phyloP scores from a whole-genome alignment of 2,329 filamentous ascomycete genomes.

The Colletotrichum sp. region DNA sequence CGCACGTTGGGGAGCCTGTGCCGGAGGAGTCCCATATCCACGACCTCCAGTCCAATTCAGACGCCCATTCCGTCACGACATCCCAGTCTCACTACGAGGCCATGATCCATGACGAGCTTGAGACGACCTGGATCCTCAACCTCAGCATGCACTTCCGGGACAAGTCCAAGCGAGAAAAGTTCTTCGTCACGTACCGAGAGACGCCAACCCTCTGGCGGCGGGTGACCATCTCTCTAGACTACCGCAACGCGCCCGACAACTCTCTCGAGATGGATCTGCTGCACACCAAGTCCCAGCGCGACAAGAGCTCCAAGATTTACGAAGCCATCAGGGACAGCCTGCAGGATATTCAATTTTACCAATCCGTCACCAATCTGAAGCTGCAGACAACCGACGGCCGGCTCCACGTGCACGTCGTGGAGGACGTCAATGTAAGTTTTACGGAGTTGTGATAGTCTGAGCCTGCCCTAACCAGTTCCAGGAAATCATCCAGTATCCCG shows the following conservation, averaged over 20 bases:
- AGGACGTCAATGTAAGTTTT: constrained; percentile 78
- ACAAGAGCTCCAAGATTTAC: constrained; percentile 93
- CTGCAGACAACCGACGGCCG: constrained; percentile 87
- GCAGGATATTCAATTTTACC: constrained; percentile 93
- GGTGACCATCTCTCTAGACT: constrained; percentile 93
- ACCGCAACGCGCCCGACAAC: constrained; percentile 77
- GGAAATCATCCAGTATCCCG: constrained; percentile 90
- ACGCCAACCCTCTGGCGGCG: constrained; percentile 81
- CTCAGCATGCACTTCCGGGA: constrained; percentile 98
- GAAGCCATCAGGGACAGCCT: constrained; percentile 93
- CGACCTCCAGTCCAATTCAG: constrained; percentile 39
- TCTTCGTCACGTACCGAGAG: constrained; percentile 93
- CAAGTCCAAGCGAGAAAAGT: constrained; percentile 91
- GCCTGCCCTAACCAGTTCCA: constrained; percentile 28
- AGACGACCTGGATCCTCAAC: constrained; percentile 93
- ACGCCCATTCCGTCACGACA: constrained; percentile 54
- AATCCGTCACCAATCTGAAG: constrained; percentile 94
- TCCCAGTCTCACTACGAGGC: constrained; percentile 59
- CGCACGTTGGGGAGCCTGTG: constrained; percentile 11
- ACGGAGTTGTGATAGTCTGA: background rate
- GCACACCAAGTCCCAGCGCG: constrained; percentile 80
- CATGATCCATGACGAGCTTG: constrained; percentile 80
- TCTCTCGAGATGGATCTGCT: constrained; percentile 88
- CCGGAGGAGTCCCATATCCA: constrained; percentile 20
- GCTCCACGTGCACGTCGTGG: constrained; percentile 95